Evolutionary conservation across 2,329 filamentous ascomycete species (phyloP).

Genomic region (Cadophora luteo-olivacea): DNA sequence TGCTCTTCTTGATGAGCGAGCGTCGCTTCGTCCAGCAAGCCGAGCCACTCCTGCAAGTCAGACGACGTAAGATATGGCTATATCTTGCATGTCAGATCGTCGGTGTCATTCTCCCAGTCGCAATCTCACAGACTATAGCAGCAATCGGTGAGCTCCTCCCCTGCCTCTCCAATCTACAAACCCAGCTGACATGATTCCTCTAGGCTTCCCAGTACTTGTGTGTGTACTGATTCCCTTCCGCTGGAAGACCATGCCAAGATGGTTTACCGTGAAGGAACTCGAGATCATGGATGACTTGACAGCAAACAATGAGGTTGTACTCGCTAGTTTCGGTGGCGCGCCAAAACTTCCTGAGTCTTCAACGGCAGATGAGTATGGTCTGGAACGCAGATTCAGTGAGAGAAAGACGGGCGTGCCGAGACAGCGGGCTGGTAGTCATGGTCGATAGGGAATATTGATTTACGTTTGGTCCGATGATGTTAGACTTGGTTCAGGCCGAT

Average conservation of each 20-base stretch:
- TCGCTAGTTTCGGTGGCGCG: conserved; percentile 18
- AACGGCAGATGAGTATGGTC: neutral
- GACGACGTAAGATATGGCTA: conserved; percentile 17
- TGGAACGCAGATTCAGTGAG: conserved; percentile 4
- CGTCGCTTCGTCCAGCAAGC: conserved; percentile 11
- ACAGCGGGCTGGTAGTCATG: neutral
- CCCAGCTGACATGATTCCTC: neutral
- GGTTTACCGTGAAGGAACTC: conserved; percentile 18
- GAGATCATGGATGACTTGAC: conserved; percentile 25
- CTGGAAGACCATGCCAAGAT: conserved; percentile 17
- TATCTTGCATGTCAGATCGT: conserved; percentile 19
- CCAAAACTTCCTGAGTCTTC: neutral
- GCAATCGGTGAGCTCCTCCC: conserved; percentile 16
- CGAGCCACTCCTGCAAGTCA: conserved; percentile 11
- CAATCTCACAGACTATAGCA: conserved; percentile 19
- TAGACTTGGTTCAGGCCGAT: neutral
- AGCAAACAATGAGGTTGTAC: conserved; percentile 16
- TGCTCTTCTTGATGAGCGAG: conserved; percentile 58
- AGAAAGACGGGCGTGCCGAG: neutral
- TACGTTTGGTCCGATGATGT: neutral
- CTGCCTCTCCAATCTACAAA: neutral
- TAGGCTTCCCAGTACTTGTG: conserved; percentile 17
- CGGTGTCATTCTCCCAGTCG: conserved; percentile 13
- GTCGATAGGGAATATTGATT: neutral
- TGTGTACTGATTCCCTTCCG: conserved; percentile 19